phyloP scores from a whole-genome alignment of 495 filamentous ascomycete species.

The Chaetomium fimeti region DNA sequence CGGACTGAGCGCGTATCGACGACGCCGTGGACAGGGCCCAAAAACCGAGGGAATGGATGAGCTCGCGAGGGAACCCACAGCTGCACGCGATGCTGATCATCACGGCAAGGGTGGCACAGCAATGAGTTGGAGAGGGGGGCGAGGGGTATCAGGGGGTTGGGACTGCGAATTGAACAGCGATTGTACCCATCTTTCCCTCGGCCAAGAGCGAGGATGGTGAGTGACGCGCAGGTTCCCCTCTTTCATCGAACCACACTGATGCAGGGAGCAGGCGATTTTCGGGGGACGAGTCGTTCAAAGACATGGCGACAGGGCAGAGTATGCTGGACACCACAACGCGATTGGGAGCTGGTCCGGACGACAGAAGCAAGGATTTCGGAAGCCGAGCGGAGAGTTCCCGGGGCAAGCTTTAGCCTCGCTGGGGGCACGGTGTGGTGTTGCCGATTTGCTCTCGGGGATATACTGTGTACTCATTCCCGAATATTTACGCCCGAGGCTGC shows the following conservation, averaged over 20 bases:
- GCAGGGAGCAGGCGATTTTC: constrained; percentile 60
- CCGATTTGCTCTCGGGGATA: neutral
- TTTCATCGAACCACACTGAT: constrained; percentile 3
- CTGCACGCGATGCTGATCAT: constrained; percentile 38
- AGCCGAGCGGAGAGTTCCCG: constrained; percentile 8
- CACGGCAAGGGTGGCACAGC: constrained; percentile 32
- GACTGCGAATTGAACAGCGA: constrained; percentile 74
- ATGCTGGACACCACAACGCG: constrained; percentile 36
- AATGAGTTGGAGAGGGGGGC: constrained; percentile 57
- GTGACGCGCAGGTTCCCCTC: constrained; percentile 34
- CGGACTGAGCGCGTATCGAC: constrained; percentile 60
- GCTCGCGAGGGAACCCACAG: neutral
- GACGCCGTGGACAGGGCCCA: constrained; percentile 19
- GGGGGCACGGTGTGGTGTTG: constrained; percentile 1
- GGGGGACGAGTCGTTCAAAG: constrained; percentile 68
- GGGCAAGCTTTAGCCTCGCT: constrained; percentile 19
- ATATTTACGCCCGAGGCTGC: neutral
- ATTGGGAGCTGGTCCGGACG: constrained; percentile 39
- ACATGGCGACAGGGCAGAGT: constrained; percentile 13
- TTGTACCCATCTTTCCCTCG: constrained; percentile 69
- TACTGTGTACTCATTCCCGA: constrained; percentile 2
- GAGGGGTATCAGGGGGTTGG: constrained; percentile 81
- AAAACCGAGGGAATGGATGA: neutral
- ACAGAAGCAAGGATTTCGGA: constrained; percentile 12
- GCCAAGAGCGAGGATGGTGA: constrained; percentile 88